Base-by-base conservation (phyloP, 2,329 filamentous ascomycete species). In the Coniochaeta sp. region DNA sequence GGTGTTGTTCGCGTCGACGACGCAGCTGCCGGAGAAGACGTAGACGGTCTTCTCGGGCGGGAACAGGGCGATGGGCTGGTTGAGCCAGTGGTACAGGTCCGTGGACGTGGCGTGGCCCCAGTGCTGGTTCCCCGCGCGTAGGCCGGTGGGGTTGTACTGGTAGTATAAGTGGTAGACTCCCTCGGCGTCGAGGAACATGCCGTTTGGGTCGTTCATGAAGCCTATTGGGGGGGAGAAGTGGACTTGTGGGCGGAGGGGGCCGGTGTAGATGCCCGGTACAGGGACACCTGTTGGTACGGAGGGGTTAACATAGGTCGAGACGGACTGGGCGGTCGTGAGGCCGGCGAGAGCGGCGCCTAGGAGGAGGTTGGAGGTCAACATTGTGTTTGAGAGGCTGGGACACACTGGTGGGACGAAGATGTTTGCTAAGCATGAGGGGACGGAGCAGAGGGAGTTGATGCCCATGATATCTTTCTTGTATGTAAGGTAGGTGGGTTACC, bases 151-250 rank as follows among this genome's bases (percentile, higher is more conserved):
- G 32, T 65, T 65, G 53, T 63, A 64, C 62, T 86, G 83, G 58
- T 86, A 87, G 65, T 86, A 86, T 1, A 85, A 57, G 60, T 86
- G 83, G 64, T 78, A 87, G 0, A 71, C 69, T 10, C n/a, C 81
- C 51, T 81, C 71, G 3, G 65, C 70, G 55, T 84, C 80, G 6
- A 75, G 62, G 54, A 84, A 82, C 68, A 83, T 73, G 58, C 83
- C 83, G 65, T 86, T 86, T 1, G 82, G 82, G 57, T 86, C 83
- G 55, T 83, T 84, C 72, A 79, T 76, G 56, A 76, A 79, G 57
- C 72, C 64, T 26, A 69, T 57, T 2, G 78, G 78, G 2, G 78
- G 77, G 7, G 76, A 75, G 61, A 74, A 83, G 62, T 82, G 80
- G 18, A 81, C 65, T 58, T 81, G 77, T 3, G 79, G 79, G 12